These are phyloP conservation scores for Samsoniella hepiali DNA, from an alignment of 2,329 filamentous ascomycete genomes.

Conservation along the genomic window DNA sequence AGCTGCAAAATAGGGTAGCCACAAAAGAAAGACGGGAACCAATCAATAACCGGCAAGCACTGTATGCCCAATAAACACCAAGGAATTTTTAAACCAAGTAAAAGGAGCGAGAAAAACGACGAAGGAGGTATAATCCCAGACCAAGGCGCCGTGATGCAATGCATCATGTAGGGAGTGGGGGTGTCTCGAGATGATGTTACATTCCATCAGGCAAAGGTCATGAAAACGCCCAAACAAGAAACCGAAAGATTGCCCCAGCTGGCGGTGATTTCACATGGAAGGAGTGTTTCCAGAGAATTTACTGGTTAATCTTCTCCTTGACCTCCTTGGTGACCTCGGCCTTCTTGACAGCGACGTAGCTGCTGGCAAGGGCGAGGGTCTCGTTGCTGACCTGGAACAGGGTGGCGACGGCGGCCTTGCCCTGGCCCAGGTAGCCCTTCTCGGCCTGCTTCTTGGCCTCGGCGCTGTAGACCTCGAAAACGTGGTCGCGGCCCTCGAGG, in stretches of 20 bases:
- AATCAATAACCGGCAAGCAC: slow-evolving; percentile 17
- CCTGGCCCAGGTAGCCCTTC: slow-evolving; percentile 61
- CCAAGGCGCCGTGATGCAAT: slow-evolving; percentile 7
- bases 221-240: slow-evolving; percentile 15
- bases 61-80: slow-evolving; percentile 14
- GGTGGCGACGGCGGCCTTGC: slow-evolving; percentile 68
- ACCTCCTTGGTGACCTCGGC: slow-evolving; percentile 53
- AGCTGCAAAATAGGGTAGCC: slow-evolving; percentile 1
- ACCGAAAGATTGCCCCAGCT: background rate
- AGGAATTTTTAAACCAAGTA: background rate
- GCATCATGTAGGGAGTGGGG: background rate
- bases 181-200: slow-evolving; percentile 5
- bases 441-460: slow-evolving; percentile 63
- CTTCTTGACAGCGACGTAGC: slow-evolving; percentile 60
- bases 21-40: slow-evolving; percentile 15
- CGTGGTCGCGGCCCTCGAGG: slow-evolving; percentile 59
- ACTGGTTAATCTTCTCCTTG: slow-evolving; percentile 51
- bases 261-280: background rate
- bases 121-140: background rate
- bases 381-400: slow-evolving; percentile 65
- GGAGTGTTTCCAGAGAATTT: slow-evolving; percentile 21
- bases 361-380: slow-evolving; percentile 58
- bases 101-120: background rate
- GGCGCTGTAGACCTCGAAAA: slow-evolving; percentile 53
- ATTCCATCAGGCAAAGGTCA: slow-evolving; percentile 2